These are phyloP conservation scores for Rhododendron kiyosumense DNA, from an alignment of 148 eudicot genomes.

Conservation along the genomic window DNA sequence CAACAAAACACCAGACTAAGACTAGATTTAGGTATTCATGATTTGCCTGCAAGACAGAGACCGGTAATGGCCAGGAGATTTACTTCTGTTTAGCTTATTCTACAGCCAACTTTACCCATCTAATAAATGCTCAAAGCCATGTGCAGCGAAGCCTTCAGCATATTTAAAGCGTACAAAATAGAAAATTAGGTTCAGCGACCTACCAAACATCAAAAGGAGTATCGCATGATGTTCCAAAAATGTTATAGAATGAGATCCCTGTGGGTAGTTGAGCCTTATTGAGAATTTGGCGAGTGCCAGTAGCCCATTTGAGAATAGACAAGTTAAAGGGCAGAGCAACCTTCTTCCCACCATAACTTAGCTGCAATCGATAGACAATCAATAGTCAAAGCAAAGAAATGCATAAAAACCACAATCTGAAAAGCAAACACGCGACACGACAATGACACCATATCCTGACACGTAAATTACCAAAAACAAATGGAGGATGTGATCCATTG, in stretches of 20 bases:
- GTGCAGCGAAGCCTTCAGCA: neutral
- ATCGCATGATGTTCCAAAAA: constrained; percentile 79
- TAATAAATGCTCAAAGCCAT: neutral
- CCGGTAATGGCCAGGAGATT: neutral
- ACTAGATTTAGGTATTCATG: neutral
- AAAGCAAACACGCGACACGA: neutral
- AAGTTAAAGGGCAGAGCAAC: constrained; percentile 80
- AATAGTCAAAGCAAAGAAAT: constrained; percentile 2
- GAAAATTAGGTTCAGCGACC: constrained; percentile 8
- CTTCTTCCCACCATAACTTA: constrained; percentile 54
- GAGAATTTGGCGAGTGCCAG: constrained; percentile 62
- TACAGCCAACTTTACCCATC: neutral
- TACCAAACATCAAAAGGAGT: constrained; percentile 97
- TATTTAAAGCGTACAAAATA: neutral
- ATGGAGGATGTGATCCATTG: neutral
- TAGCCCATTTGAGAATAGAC: constrained; percentile 72
- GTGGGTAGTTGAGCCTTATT: constrained; percentile 54
- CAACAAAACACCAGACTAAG: neutral
- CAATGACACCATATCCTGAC: neutral
- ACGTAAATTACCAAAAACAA: neutral
- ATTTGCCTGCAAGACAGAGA: neutral
- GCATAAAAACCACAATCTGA: neutral
- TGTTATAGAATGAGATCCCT: constrained; percentile 74
- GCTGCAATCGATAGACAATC: constrained; percentile 35
- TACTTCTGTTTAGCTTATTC: neutral